A percentile compares a stretch with the other conserved stretches of the same genome.
Evolutionary conservation across 768 basidiomycete species (phyloP).

Genomic region (Leccinum boreale): DNA sequence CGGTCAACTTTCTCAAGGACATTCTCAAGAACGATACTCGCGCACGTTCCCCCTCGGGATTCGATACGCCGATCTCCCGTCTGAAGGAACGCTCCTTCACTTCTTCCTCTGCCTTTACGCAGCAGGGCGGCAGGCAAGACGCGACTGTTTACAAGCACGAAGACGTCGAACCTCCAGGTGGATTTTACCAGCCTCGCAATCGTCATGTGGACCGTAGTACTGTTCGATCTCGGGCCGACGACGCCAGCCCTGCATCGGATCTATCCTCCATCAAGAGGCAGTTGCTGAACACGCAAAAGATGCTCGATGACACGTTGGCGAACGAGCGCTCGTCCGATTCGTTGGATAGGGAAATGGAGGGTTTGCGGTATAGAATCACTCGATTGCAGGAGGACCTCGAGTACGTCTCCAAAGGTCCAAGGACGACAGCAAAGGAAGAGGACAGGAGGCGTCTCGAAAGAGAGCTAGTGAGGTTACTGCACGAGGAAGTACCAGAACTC

Average conservation of each 20-base stretch:
- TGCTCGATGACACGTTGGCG: constrained; percentile 74
- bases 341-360: constrained; percentile 69
- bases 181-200: constrained; percentile 74
- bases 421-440: constrained; percentile 72
- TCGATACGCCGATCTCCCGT: constrained; percentile 55
- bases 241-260: constrained; percentile 60
- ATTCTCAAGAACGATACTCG: constrained; percentile 86
- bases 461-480: constrained; percentile 80
- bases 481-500: constrained; percentile 88
- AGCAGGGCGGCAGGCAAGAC: constrained; percentile 62
- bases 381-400: constrained; percentile 91
- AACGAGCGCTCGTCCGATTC: constrained; percentile 81
- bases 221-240: constrained; percentile 72
- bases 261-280: constrained; percentile 84
- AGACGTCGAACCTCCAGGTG: constrained; percentile 53
- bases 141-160: constrained; percentile 91
- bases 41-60: constrained; percentile 54
- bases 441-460: constrained; percentile 85
- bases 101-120: constrained; percentile 47
- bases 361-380: constrained; percentile 79
- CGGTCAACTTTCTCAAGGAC: constrained; percentile 85
- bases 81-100: constrained; percentile 73
- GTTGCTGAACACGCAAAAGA: constrained; percentile 72
- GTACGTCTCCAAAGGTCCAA: constrained; percentile 74
- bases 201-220: constrained; percentile 85